Conservation (phyloP, 2,329 filamentous ascomycete species). For the Aspergillus neotritici region DNA sequence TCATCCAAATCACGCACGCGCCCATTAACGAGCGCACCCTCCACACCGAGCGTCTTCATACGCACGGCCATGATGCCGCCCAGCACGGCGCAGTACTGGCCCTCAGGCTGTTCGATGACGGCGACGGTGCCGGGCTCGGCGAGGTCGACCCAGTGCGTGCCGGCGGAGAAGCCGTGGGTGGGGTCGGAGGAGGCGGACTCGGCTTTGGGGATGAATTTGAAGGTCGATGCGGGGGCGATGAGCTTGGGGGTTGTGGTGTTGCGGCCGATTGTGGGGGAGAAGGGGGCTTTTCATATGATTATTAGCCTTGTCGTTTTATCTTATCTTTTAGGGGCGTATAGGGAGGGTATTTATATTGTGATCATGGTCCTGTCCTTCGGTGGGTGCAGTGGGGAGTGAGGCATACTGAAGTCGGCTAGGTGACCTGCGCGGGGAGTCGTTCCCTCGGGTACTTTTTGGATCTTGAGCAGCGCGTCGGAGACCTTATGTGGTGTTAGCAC, state of each 20-base stretch:
- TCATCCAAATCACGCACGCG: slow-evolving; percentile 62
- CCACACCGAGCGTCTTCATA: slow-evolving; percentile 58
- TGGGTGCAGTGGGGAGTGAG: not conserved
- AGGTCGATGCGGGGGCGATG: slow-evolving; percentile 41
- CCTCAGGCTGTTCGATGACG: slow-evolving; percentile 59
- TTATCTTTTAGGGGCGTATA: not conserved
- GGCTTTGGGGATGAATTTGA: slow-evolving; percentile 54
- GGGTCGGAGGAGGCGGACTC: slow-evolving; percentile 26
- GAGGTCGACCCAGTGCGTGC: slow-evolving; percentile 64
- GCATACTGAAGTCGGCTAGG: slow-evolving; percentile 56
- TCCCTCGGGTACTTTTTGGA: slow-evolving; percentile 44
- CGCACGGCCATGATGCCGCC: slow-evolving; percentile 72
- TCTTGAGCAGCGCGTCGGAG: slow-evolving; percentile 66
- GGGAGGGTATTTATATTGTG: not conserved
- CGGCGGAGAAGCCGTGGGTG: slow-evolving; percentile 51
- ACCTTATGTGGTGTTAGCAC: slow-evolving; percentile 33
- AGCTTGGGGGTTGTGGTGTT: slow-evolving; percentile 28
- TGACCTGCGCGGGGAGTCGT: slow-evolving; percentile 59
- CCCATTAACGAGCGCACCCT: slow-evolving; percentile 62
- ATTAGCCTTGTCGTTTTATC: too few species aligned
- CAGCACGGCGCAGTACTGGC: slow-evolving; percentile 63
- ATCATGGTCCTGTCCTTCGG: too few species aligned
- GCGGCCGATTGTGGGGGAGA: slow-evolving; percentile 29
- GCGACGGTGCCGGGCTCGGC: slow-evolving; percentile 56
- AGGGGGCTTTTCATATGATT: slow-evolving; percentile 28